Evolutionary conservation across 805 yeast genomes (phyloP).

Genomic region (Cyberlindnera meyerae): DNA sequence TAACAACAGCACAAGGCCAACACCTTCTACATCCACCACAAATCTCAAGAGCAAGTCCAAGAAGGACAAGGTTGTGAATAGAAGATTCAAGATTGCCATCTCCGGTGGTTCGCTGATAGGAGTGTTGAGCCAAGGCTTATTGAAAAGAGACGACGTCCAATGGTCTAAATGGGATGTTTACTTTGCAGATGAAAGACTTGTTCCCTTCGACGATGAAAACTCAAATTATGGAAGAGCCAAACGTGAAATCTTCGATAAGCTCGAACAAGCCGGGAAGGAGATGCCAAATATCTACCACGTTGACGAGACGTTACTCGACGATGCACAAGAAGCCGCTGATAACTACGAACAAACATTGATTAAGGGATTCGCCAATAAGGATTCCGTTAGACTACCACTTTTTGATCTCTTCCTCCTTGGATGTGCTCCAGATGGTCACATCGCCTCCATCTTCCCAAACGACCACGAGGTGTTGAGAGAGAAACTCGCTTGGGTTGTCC

Average conservation of each 20-base stretch:
- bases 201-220: constrained; percentile 76
- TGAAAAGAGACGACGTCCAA: constrained; percentile 68
- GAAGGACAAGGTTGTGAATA: constrained; percentile 35
- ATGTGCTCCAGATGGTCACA: constrained; percentile 98
- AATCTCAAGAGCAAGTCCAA: constrained; percentile 13
- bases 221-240: constrained; percentile 90
- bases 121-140: constrained; percentile 80
- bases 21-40: constrained; percentile 13
- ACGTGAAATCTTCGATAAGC: constrained; percentile 69
- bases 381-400: constrained; percentile 91
- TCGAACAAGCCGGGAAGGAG: constrained; percentile 32
- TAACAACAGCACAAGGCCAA: constrained; percentile 10
- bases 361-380: constrained; percentile 90
- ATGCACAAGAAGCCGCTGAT: constrained; percentile 93
- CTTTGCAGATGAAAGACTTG: constrained; percentile 94
- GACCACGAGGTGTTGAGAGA: constrained; percentile 81
- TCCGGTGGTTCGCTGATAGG: constrained; percentile 90
- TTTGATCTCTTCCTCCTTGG: constrained; percentile 89
- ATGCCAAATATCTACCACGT: constrained; percentile 79
- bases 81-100: constrained; percentile 83
- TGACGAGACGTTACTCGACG: constrained; percentile 66
- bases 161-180: constrained; percentile 96
- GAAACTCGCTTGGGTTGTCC: constrained; percentile 90
- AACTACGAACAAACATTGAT: constrained; percentile 82
- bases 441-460: constrained; percentile 93